Evolutionary conservation across 345 rosid species (phyloP).

Genomic region (Rhizophora apiculata): DNA sequence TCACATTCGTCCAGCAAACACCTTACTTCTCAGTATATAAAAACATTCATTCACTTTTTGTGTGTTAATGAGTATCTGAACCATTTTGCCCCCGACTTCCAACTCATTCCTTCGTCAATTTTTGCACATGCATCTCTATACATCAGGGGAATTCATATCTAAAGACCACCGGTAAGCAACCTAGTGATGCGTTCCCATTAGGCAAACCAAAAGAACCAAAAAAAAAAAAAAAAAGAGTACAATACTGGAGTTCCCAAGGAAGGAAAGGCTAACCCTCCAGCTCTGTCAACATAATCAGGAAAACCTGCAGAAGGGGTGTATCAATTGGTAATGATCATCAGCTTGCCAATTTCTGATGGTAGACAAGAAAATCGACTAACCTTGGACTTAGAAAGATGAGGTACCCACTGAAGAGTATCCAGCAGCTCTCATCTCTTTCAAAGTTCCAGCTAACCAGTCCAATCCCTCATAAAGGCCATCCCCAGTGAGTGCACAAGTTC

Average conservation of each 20-base stretch:
- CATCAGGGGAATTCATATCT: no score
- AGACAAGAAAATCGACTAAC: constrained; percentile 1
- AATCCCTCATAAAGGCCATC: constrained; percentile 98
- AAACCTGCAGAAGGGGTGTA: neutral
- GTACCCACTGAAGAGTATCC: constrained; percentile 85
- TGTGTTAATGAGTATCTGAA: neutral
- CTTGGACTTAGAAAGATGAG: constrained; percentile 61
- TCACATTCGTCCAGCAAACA: no score
- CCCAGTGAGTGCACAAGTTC: constrained; percentile 91
- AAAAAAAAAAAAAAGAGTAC: no score
- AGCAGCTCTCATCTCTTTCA: constrained; percentile 85
- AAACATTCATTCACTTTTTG: neutral
- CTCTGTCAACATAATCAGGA: constrained; percentile 8
- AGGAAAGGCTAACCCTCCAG: constrained; percentile 1
- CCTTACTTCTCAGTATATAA: no score
- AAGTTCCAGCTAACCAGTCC: constrained; percentile 84
- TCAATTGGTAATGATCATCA: neutral
- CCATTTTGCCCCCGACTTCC: no score
- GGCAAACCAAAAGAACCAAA: no score
- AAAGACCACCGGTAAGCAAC: no score
- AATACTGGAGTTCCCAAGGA: neutral
- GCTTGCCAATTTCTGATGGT: neutral
- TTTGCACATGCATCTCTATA: no score
- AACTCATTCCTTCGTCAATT: no score
- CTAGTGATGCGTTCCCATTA: no score